Base-by-base conservation (phyloP, 192 early-diverging fungal species). In the Physocladia obscura region DNA sequence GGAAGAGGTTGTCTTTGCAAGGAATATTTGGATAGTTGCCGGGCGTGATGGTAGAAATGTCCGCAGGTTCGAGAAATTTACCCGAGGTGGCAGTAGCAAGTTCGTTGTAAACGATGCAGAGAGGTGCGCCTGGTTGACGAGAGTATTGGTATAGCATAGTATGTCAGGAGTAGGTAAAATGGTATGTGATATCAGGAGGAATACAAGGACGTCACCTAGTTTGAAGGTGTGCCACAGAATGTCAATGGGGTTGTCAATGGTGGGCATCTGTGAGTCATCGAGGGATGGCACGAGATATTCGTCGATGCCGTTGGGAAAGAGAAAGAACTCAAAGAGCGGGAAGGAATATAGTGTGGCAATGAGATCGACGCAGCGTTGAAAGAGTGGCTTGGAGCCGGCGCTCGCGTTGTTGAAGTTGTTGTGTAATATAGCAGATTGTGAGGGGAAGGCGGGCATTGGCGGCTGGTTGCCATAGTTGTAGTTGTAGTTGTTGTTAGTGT, bases 1-100 rank as follows among this genome's bases (percentile, higher is more conserved):
- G 83, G 77, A 90, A 95, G 40, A 97, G 91, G 24, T 82, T 86
- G 56, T 89, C 88, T 73, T 98, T 94, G 76, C 88, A 90, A 63
- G 87, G 81, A 36, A 92, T 91, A 22, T 56, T 76, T 22, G 60
- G 60, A 55, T 75, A 72, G 30, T 58, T 49, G 19, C 36, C 34
- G 3, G 77, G 64, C 3, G 49, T 44, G 21, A 76, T 50, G 44
- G 34, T 34, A 4, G 74, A 71, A 19, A 83, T 60, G 21, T 83
- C 81, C 4, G 74, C 76, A 2, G 81, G 73, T 5, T 69, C 32
- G 8, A 85, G 50, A 39, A 62, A 59, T 15, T 19, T 35, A 38
- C 49, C 67, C 51, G 77, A 34, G 52, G 35, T 24, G 77, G 79
- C 4, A 56, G 47, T 8, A 74, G 67, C 57, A 1, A 62, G 35